A percentile compares a stretch with the other conserved stretches of the same genome.
Evolutionary conservation across 768 basidiomycete species (phyloP).

Genomic region (Rhizopogon sp.): DNA sequence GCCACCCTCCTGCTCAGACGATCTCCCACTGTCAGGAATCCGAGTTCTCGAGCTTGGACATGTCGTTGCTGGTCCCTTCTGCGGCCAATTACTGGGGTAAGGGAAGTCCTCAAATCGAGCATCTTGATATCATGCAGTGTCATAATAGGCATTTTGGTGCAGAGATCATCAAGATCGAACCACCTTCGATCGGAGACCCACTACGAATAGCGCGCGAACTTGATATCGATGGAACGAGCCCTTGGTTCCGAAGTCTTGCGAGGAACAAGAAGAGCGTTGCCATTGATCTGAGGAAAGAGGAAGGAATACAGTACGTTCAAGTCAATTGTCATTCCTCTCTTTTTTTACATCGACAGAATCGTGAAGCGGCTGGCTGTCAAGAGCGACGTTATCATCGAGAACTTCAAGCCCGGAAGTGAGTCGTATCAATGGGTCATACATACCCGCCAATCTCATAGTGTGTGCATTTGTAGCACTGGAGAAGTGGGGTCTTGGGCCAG

Average conservation of each 20-base stretch:
- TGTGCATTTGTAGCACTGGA: conserved; percentile 46
- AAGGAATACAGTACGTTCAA: conserved; percentile 44
- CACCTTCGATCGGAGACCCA: conserved; percentile 59
- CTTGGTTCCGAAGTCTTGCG: conserved; percentile 69
- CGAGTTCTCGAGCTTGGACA: conserved; percentile 68
- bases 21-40: conserved; percentile 57
- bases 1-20: conserved; percentile 6
- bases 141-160: conserved; percentile 59
- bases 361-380: conserved; percentile 58
- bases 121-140: background rate
- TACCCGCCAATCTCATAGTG: background rate
- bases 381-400: conserved; percentile 66
- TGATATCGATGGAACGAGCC: conserved; percentile 65
- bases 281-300: conserved; percentile 54
- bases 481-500: conserved; percentile 62
- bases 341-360: conserved; percentile 33
- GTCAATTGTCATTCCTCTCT: background rate
- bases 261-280: conserved; percentile 73
- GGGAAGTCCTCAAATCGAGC: conserved; percentile 4
- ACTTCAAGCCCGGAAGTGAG: conserved; percentile 73
- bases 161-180: conserved; percentile 69
- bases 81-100: conserved; percentile 67
- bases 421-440: background rate
- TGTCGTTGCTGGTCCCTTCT: conserved; percentile 71
- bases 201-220: conserved; percentile 68